Base-by-base conservation (phyloP, 2,329 filamentous ascomycete species). In the Lachnellula occidentalis region DNA sequence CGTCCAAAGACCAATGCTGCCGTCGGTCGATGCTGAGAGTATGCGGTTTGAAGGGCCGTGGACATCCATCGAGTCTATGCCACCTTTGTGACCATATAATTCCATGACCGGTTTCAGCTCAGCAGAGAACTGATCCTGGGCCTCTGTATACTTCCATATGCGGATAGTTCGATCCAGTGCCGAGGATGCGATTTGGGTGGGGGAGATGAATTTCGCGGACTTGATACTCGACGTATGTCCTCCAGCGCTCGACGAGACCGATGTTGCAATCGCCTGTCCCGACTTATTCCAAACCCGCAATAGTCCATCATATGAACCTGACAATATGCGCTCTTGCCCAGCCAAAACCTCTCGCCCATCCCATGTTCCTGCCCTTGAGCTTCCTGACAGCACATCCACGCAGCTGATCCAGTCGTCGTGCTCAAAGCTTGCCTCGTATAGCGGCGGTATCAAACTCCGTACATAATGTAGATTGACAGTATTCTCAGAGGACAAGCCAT, bases 371-470 rank as follows among this genome's bases (percentile, higher is more conserved):
- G 84, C 81, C 6, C 76, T 73, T 1, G 88, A 87, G 12, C 79
- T 83, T 14, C 73, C 71, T 0, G 90, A 92, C 22, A 95, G 76
- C 4, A 95, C 81, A 70, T 96, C 91, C 24, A 97, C 84, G 24
- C 83, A 82, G 69, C 89, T 90, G 48, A 99, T 88, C 94, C 94
- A 99, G 71, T 97, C 94, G 67, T 99, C 92, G 71, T 99, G 92
- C 74, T 96, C 87, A 70, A 96, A 99, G 68, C 88, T 94, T 12
- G 91, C 87, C 64, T 95, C 85, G 70, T 94, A 92, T 36, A 88
- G 79, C 17, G 94, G 94, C 7, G 94, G 94, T 57, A 96, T 84
- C 63, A 96, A 76, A 60, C 91, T 94, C 65, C 91, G 87, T 36
- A 96, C 90, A 72, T 97, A 99, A 76, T 97, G 92, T 54, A 99